These are phyloP conservation scores for Dissophora globulifera DNA, from an alignment of 192 early-diverging fungal species.

Conservation along the genomic window DNA sequence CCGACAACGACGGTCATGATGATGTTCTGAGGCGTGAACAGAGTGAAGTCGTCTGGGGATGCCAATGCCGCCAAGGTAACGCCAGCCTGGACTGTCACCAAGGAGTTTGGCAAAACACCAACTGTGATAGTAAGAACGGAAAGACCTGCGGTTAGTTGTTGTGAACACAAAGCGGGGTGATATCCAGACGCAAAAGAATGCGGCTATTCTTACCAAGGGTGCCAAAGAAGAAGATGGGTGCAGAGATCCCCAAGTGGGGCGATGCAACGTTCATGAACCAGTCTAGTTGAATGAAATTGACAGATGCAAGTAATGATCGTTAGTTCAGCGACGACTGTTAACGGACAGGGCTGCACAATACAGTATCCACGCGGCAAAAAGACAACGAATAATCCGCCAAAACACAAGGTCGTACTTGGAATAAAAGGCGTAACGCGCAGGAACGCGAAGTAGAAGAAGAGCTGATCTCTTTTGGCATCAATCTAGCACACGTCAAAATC, in stretches of 20 bases:
- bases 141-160: neutral
- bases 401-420: conserved; percentile 23
- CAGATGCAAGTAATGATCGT: no score
- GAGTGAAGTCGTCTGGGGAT: conserved; percentile 50
- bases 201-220: conserved; percentile 27
- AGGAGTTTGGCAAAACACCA: conserved; percentile 51
- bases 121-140: no score
- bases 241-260: conserved; percentile 51
- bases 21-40: conserved; percentile 54
- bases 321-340: no score
- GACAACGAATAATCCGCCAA: no score
- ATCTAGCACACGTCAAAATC: no score
- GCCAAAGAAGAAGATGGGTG: conserved; percentile 45
- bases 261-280: conserved; percentile 61
- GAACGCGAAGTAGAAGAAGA: conserved; percentile 54
- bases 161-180: no score
- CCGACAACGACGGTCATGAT: conserved; percentile 44
- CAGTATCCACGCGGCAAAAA: no score
- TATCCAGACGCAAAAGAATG: no score
- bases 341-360: no score
- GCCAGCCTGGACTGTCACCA: conserved; percentile 56
- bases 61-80: conserved; percentile 52
- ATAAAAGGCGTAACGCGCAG: conserved; percentile 46
- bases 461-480: conserved; percentile 38
- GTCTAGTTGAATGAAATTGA: conserved; percentile 23